Conservation (phyloP, 2,329 filamentous ascomycete species). For the Penicillium sp. region DNA sequence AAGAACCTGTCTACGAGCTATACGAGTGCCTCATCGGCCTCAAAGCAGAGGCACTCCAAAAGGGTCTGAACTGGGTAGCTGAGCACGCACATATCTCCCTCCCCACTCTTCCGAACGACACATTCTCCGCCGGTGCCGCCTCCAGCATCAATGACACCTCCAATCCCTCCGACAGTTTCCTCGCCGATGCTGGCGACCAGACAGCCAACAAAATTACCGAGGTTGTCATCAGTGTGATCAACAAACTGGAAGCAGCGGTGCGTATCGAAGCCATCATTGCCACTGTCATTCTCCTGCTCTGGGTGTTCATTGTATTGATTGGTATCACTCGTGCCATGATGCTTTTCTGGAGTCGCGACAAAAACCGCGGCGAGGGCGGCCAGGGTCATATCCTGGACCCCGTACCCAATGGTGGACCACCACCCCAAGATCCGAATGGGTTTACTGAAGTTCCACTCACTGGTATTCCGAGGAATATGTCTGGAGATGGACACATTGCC, state of each 20-base stretch:
- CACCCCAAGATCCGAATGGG: conserved; percentile 21
- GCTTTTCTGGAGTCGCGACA: conserved; percentile 60
- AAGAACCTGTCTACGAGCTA: conserved; percentile 73
- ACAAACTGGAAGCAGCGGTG: conserved; percentile 66
- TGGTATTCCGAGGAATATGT: conserved; percentile 24
- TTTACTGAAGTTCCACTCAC: conserved; percentile 42
- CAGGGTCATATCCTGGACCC: conserved; percentile 27
- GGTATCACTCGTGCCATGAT: conserved; percentile 67
- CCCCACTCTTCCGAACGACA: conserved; percentile 73
- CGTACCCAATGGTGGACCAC: conserved; percentile 5
- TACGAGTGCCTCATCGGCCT: conserved; percentile 83
- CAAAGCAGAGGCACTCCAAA: conserved; percentile 80
- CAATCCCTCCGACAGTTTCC: conserved; percentile 63
- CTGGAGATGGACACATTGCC: conserved; percentile 17
- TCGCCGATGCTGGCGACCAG: conserved; percentile 70
- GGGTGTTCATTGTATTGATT: conserved; percentile 71
- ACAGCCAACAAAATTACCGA: conserved; percentile 78
- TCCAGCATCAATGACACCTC: conserved; percentile 52
- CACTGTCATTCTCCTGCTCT: conserved; percentile 69
- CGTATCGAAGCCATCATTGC: conserved; percentile 78
- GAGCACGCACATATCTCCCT: conserved; percentile 81
- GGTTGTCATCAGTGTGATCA: conserved; percentile 68
- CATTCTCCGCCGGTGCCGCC: conserved; percentile 76
- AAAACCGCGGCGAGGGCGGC: conserved; percentile 61
- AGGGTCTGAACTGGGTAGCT: conserved; percentile 89